Percentiles rank a stretch among this genome's conserved stretches.
These are phyloP conservation scores for Cicer arietinum DNA, from an alignment of 306 rosid genomes.

Conservation along the genomic window DNA sequence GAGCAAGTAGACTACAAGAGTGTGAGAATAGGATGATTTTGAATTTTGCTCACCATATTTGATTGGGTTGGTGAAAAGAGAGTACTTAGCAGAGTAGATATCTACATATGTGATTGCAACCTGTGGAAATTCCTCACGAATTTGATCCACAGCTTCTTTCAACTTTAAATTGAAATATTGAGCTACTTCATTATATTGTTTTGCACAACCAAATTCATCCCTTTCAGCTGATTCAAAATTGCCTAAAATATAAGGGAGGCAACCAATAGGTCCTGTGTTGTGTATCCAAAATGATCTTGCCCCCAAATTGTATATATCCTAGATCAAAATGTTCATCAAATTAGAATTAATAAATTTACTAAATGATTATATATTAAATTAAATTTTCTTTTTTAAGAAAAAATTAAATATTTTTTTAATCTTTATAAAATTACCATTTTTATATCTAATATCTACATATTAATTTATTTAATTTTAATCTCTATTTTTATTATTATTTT, in stretches of 20 bases:
- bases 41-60: conserved; percentile 48
- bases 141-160: conserved; percentile 53
- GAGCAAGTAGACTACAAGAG: too few species aligned
- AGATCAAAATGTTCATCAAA: neutral
- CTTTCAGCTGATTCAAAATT: conserved; percentile 39
- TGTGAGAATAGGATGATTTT: neutral
- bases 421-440: too few species aligned
- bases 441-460: too few species aligned
- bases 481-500: too few species aligned
- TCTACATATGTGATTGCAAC: conserved; percentile 78
- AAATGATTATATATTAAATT: too few species aligned
- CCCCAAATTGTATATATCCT: conserved; percentile 49
- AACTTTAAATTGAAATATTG: conserved; percentile 61
- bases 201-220: conserved; percentile 65
- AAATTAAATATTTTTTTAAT: too few species aligned
- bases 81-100: conserved; percentile 50
- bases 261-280: conserved; percentile 55
- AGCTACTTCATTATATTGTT: conserved; percentile 62
- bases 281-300: conserved; percentile 58
- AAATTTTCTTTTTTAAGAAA: too few species aligned
- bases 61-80: conserved; percentile 48
- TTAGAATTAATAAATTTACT: neutral
- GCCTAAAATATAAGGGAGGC: conserved; percentile 45
- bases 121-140: conserved; percentile 52
- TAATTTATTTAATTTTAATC: too few species aligned